Evolutionary conservation across 257 asterid genomes (phyloP), one percentile per base, ranked within the genome.

Genomic region (Ilex aquifolium): DNA sequence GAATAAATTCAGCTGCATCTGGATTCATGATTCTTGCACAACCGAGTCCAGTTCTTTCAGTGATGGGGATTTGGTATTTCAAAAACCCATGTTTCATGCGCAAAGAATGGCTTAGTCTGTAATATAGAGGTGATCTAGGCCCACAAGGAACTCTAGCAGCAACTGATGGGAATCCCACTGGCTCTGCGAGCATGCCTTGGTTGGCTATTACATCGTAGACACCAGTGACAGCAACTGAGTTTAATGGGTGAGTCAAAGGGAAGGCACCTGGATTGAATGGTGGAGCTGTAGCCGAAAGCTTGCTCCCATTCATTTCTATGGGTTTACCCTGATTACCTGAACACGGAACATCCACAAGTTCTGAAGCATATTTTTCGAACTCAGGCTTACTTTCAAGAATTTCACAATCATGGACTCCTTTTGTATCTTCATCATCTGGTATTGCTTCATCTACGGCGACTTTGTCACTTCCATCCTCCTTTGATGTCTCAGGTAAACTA

Each of bases 101-200:
- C 70, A 77, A 84, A 56, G 79, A 58, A 69, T 80, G 81, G 83
- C 68, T 73, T 29, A 86, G 74, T 69, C 91, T 73, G 68, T 82
- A 87, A 76, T 90, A 88, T 90, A 93, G 73, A 4, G 88, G 86
- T 42, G 96, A 88, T 70, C 96, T 80, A 44, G 97, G 99, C 57
- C 99, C 97, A 67, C 96, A 84, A 15, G 97, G 96, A 68, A 93
- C 97, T 65, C 95, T 82, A 3, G 95, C 88, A 73, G 97, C 83
- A 72, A 88, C 86, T 16, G 99, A 79, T 15, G 97, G 95, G 76
- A 86, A 88, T 27, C 69, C 76, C 61, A 75, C 79, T 30, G 95
- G 88, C 53, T 90, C 96, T 1, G 65, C 49, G 27, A 83, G 80
- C 69, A 78, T 49, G 63, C 82, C 81, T 76, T 90, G 95, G 80